phyloP scores from a whole-genome alignment of 441 rosid species.

The Hura crepitans region DNA sequence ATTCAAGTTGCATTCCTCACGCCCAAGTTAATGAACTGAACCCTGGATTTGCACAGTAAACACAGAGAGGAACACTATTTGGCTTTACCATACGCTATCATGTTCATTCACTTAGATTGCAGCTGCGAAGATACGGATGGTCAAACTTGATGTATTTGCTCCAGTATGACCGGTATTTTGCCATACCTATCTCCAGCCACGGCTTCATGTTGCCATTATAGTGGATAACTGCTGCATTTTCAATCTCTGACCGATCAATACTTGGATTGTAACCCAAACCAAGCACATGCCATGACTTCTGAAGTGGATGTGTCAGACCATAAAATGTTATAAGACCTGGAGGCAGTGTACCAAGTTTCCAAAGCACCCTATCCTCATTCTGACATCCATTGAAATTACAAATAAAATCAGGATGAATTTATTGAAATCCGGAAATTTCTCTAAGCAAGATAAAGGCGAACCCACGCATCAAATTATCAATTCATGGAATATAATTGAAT shows the following conservation, averaged over 20 bases:
- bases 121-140: constrained; percentile 73
- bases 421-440: neutral
- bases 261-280: constrained; percentile 97
- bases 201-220: constrained; percentile 99
- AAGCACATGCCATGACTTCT: constrained; percentile 94
- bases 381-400: constrained; percentile 23
- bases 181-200: constrained; percentile 94
- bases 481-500: neutral
- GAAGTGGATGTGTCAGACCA: constrained; percentile 69
- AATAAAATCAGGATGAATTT: constrained; percentile 10
- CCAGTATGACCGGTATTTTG: constrained; percentile 86
- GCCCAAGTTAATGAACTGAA: constrained; percentile 18
- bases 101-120: constrained; percentile 65
- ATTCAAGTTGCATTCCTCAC: constrained; percentile 24
- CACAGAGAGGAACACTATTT: constrained; percentile 15
- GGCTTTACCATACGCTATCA: constrained; percentile 19
- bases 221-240: constrained; percentile 83
- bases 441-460: neutral
- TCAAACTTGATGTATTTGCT: constrained; percentile 77
- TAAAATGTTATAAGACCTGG: constrained; percentile 94
- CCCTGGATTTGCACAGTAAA: constrained; percentile 11
- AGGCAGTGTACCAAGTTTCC: constrained; percentile 98
- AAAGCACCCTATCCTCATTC: constrained; percentile 84
- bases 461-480: neutral
- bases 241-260: constrained; percentile 64